Percentiles rank a stretch among this genome's conserved stretches.
Evolutionary conservation across 305 asterid genomes (phyloP).

Genomic region (Solanum chacoense): DNA sequence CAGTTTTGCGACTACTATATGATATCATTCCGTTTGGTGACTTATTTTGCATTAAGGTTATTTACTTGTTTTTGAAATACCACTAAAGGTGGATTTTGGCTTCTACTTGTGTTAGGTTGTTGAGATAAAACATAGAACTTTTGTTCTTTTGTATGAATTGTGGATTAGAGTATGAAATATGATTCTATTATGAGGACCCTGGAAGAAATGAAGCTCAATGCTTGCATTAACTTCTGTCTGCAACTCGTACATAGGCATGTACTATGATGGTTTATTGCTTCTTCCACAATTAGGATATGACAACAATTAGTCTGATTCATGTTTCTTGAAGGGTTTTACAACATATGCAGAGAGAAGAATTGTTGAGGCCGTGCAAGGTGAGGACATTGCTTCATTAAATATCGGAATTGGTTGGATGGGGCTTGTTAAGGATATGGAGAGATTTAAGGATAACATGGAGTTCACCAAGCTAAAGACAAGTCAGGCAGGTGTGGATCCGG

Average conservation of each 20-base stretch:
- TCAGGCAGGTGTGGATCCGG: constrained; percentile 88
- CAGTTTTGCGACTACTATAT: not conserved
- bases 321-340: constrained; percentile 66
- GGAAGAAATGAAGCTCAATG: not conserved
- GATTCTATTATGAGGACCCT: not conserved
- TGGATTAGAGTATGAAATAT: not conserved
- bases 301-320: not conserved
- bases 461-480: constrained; percentile 75
- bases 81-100: not conserved
- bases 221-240: not conserved
- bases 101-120: not conserved
- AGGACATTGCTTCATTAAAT: constrained; percentile 56
- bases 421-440: constrained; percentile 57
- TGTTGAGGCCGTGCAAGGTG: constrained; percentile 90
- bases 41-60: not conserved
- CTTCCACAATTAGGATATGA: not conserved
- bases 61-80: not conserved
- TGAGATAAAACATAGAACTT: not conserved
- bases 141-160: not conserved
- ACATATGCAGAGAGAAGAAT: constrained; percentile 88
- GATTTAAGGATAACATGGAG: constrained; percentile 77
- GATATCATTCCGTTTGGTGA: not conserved
- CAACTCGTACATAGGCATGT: not conserved
- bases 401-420: constrained; percentile 86
- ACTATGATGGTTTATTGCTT: not conserved